phyloP scores from a whole-genome alignment of 2,329 filamentous ascomycete species.

The Mariannaea sp. region DNA sequence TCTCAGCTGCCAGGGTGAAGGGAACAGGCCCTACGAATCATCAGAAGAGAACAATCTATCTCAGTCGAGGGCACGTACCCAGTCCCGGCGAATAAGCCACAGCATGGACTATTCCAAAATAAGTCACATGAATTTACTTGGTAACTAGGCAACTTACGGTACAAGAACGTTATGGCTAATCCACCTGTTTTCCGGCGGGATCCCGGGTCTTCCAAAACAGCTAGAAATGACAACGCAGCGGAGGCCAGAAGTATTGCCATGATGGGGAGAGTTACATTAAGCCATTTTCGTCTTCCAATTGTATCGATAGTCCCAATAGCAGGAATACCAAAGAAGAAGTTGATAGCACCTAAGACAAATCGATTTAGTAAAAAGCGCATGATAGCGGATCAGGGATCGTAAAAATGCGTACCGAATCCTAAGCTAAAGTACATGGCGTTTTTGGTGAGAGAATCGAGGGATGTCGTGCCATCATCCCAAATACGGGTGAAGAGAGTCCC shows the following conservation, averaged over 20 bases:
- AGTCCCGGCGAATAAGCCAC: constrained; percentile 46
- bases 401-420: constrained; percentile 5
- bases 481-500: constrained; percentile 1
- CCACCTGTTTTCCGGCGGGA: constrained; percentile 25
- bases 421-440: neutral
- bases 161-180: constrained; percentile 45
- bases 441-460: neutral
- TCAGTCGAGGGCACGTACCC: constrained; percentile 30
- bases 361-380: neutral
- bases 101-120: constrained; percentile 44
- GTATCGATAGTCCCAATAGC: constrained; percentile 41
- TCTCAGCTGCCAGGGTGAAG: constrained; percentile 54
- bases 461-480: neutral
- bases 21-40: constrained; percentile 44
- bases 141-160: constrained; percentile 23
- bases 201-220: constrained; percentile 25
- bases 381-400: no score
- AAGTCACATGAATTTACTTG: neutral
- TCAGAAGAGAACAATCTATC: neutral
- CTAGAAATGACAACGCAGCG: constrained; percentile 42
- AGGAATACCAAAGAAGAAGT: constrained; percentile 48
- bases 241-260: constrained; percentile 49
- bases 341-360: constrained; percentile 40
- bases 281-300: constrained; percentile 49
- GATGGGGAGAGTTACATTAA: constrained; percentile 47